Base-by-base conservation (phyloP, 108 stramenopile genomes). In the Schizochytrium sp. region DNA sequence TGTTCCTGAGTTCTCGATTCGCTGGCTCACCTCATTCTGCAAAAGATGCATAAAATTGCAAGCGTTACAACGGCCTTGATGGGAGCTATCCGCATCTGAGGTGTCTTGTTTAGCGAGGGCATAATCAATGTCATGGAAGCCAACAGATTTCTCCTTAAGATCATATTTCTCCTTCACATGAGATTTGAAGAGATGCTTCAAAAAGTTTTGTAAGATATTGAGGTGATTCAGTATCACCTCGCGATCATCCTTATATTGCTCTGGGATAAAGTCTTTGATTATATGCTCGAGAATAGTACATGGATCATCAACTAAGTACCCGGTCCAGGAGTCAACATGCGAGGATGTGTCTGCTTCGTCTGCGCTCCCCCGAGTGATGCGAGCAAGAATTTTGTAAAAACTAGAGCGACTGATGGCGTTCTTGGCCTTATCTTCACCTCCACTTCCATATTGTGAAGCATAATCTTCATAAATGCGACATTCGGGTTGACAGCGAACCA, bases 401-500 rank as follows among this genome's bases (percentile, higher is more conserved):
- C 64, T 69, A 7, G 64, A 69, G 64, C 64, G 64, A 38, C 64
- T 69, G 28, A 69, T 69, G 19, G 64, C 64, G 19, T 1, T 7
- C 28, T 69, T 69, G 3, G 12, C 19, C 28, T 69, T 69, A n/a
- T n/a, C 28, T n/a, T 17, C 59, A n/a, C 28, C 59, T 1, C 59
- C 59, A 60, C 28, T 60, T 17, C 59, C 28, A n/a, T 17, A 60
- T n/a, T 69, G 64, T 7, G 5, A 44, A 7, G 44, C 64, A 15
- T 69, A 69, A 44, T 38, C 28, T 5, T 7, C 64, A 38, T 69
- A 69, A 15, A 69, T 69, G 0, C 44, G 12, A 2, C 64, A 69
- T 44, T 69, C 64, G 64, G 64, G 64, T 44, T 69, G 40, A 44
- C 64, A 44, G 28, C 64, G 64, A 44, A 69, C 44, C 42, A 69